phyloP scores from a whole-genome alignment of 139 green algal genomes.

The Spirogloea muscicola region DNA sequence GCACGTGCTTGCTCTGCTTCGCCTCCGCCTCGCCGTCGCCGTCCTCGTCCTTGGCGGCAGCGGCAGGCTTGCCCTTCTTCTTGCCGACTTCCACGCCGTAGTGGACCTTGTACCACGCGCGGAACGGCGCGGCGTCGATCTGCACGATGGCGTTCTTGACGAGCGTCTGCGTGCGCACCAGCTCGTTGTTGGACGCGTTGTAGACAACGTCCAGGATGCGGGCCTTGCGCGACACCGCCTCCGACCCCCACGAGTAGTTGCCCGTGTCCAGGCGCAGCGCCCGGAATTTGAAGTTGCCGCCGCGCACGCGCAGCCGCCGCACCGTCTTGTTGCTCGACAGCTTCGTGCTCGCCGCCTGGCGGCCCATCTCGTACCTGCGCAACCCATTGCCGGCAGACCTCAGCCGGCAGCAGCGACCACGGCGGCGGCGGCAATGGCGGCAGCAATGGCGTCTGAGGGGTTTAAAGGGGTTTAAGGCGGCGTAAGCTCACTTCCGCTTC shows the following conservation, averaged over 20 bases:
- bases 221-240: conserved; percentile 84
- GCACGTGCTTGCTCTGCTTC: conserved; percentile 66
- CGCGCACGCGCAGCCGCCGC: conserved; percentile 81
- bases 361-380: conserved; percentile 96
- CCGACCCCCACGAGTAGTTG: conserved; percentile 93
- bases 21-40: conserved; percentile 14
- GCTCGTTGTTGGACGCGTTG: conserved; percentile 99
- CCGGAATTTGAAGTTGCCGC: conserved; percentile 97
- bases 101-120: conserved; percentile 74
- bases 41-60: neutral
- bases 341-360: conserved; percentile 93
- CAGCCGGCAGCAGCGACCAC: no score
- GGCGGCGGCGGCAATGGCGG: no score
- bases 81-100: conserved; percentile 91
- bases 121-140: conserved; percentile 95
- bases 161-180: conserved; percentile 97
- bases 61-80: conserved; percentile 61
- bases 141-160: conserved; percentile 96
- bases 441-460: no score
- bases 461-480: no score
- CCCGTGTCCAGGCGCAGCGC: conserved; percentile 92
- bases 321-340: conserved; percentile 84
- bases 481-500: no score
- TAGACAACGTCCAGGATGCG: conserved; percentile 95
- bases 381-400: no score